phyloP scores from a whole-genome alignment of 495 filamentous ascomycete genomes.

The Extremus antarcticus region DNA sequence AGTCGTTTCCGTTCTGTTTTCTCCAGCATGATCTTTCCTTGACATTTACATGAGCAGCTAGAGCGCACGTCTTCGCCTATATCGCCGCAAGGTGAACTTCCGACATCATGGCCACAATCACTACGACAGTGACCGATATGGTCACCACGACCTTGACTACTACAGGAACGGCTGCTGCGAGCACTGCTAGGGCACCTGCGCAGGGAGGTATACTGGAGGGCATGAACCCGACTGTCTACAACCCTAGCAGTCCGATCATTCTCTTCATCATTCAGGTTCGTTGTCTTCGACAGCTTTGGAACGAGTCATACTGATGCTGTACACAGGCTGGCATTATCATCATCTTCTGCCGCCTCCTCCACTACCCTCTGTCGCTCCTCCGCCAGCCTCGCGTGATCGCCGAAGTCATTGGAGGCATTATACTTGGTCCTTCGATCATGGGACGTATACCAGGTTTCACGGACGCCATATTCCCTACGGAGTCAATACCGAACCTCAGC shows the following conservation, averaged over 20 bases:
- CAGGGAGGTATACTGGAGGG: slow-evolving; percentile 71
- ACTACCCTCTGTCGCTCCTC: slow-evolving; percentile 73
- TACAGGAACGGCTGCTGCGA: slow-evolving; percentile 17
- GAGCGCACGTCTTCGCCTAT: not conserved
- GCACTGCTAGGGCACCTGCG: slow-evolving; percentile 30
- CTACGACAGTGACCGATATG: slow-evolving; percentile 16
- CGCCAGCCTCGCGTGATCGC: slow-evolving; percentile 90
- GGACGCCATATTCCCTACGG: slow-evolving; percentile 61
- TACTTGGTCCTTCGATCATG: slow-evolving; percentile 80
- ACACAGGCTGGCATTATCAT: slow-evolving; percentile 76
- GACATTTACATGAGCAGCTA: not conserved
- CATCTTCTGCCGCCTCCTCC: slow-evolving; percentile 73
- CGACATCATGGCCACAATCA: slow-evolving; percentile 10
- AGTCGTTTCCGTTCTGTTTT: not conserved
- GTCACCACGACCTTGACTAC: slow-evolving; percentile 18
- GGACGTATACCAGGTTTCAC: slow-evolving; percentile 75
- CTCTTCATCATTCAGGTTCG: slow-evolving; percentile 86
- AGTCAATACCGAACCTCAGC: slow-evolving; percentile 61
- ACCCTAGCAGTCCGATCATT: slow-evolving; percentile 72
- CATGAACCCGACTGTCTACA: slow-evolving; percentile 58
- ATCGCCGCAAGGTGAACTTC: not conserved
- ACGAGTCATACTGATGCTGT: slow-evolving; percentile 7
- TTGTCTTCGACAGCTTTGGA: not conserved
- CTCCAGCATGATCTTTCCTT: not conserved
- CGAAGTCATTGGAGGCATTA: slow-evolving; percentile 86